phyloP scores from a whole-genome alignment of 352 stramenopile species.

The Phytophthora pseudosyringae region DNA sequence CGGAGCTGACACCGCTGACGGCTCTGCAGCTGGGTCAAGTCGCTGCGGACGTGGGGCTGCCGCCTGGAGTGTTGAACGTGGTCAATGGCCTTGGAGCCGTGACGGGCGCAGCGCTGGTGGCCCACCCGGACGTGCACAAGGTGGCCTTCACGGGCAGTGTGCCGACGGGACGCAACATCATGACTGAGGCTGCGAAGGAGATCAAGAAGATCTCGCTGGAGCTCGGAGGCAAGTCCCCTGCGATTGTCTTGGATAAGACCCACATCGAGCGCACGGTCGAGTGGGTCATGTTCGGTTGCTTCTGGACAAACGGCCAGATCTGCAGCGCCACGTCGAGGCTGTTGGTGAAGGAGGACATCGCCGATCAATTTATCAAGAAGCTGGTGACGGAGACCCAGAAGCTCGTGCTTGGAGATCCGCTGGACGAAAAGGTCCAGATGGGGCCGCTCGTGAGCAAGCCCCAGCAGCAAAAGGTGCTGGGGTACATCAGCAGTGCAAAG shows the following conservation, averaged over 20 bases:
- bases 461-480: constrained; percentile 81
- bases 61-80: constrained; percentile 70
- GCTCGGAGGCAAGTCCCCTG: constrained; percentile 87
- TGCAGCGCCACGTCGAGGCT: constrained; percentile 81
- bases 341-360: constrained; percentile 74
- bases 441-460: constrained; percentile 79
- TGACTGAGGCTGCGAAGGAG: constrained; percentile 25
- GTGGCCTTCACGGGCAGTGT: constrained; percentile 39
- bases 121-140: constrained; percentile 51
- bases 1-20: constrained; percentile 94
- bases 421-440: constrained; percentile 61
- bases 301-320: constrained; percentile 78
- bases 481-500: constrained; percentile 57
- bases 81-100: constrained; percentile 65
- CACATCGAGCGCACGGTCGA: constrained; percentile 81
- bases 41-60: constrained; percentile 61
- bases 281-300: constrained; percentile 63
- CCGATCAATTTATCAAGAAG: constrained; percentile 62
- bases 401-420: constrained; percentile 65
- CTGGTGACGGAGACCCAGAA: constrained; percentile 60
- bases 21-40: constrained; percentile 78
- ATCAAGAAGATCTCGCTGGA: constrained; percentile 44
- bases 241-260: constrained; percentile 83
- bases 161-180: constrained; percentile 27
- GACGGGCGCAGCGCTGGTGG: constrained; percentile 69